phyloP scores from a whole-genome alignment of 2,329 filamentous ascomycete genomes.

The Ascochyta fabae region DNA sequence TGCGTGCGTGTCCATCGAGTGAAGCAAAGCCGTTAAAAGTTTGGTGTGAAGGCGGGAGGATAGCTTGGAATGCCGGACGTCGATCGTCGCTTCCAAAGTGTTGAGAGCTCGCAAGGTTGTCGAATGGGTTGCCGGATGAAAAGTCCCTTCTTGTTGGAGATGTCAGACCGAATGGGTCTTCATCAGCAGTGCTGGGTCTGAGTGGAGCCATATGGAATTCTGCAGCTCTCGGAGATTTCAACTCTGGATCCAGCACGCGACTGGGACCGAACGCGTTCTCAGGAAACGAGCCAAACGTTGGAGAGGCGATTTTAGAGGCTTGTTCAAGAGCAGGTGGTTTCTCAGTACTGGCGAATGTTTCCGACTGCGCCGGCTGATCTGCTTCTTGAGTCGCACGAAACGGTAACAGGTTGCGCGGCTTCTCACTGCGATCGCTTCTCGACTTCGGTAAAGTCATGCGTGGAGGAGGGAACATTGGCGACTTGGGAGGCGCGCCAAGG shows the following conservation, averaged over 20 bases:
- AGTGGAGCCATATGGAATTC: conserved; percentile 50
- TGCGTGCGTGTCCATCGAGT: conserved; percentile 43
- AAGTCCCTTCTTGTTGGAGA: conserved; percentile 54
- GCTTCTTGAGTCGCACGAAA: conserved; percentile 10
- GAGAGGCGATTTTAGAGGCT: conserved; percentile 38
- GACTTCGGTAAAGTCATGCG: conserved; percentile 14
- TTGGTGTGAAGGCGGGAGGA: conserved; percentile 43
- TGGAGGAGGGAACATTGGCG: conserved; percentile 26
- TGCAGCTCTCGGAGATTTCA: conserved; percentile 43
- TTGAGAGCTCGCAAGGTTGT: conserved; percentile 25
- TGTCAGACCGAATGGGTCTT: conserved; percentile 47
- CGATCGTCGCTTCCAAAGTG: conserved; percentile 33
- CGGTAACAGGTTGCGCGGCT: conserved; percentile 5
- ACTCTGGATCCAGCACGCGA: conserved; percentile 42
- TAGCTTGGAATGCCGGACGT: conserved; percentile 47
- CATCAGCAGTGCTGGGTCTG: conserved; percentile 40
- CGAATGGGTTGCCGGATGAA: conserved; percentile 35
- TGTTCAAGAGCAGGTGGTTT: background rate
- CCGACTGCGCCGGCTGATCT: background rate
- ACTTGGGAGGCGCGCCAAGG: conserved; percentile 25
- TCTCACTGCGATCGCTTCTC: conserved; percentile 8
- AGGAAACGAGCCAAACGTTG: conserved; percentile 48
- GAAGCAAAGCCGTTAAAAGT: conserved; percentile 46
- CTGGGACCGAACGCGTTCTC: conserved; percentile 35
- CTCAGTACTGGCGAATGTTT: background rate